Conservation (phyloP, 257 asterid species). For the Solanum stenotomum region DNA sequence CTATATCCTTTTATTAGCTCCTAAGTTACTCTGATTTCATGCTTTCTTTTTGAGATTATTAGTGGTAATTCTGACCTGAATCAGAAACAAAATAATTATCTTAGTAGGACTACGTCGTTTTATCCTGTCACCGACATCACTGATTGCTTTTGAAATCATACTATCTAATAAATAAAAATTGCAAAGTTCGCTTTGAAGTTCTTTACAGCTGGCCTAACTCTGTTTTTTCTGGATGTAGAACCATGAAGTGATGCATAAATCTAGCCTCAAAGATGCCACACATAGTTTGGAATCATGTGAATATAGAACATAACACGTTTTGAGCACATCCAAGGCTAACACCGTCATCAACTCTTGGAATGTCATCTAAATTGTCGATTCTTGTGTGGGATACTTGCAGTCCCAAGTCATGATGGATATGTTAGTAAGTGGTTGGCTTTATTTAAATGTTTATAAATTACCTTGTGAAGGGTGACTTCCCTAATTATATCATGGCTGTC, state of each 20-base stretch:
- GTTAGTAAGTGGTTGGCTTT: conserved; percentile 18
- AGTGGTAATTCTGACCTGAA: neutral
- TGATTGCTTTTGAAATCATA: neutral
- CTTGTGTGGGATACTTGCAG: conserved; percentile 9
- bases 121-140: neutral
- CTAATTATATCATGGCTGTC: neutral
- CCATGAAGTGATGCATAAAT: conserved; percentile 11
- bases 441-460: conserved; percentile 5
- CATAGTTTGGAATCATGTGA: conserved; percentile 23
- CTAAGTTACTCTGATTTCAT: neutral
- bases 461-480: neutral
- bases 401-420: conserved; percentile 15
- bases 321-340: conserved; percentile 20
- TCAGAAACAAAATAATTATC: neutral
- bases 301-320: conserved; percentile 10
- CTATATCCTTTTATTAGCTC: neutral
- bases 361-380: conserved; percentile 18
- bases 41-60: neutral
- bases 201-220: conserved; percentile 5
- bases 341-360: conserved; percentile 9
- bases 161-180: neutral
- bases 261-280: conserved; percentile 5
- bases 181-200: conserved; percentile 3
- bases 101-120: neutral
- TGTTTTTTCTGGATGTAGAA: conserved; percentile 4